These are phyloP conservation scores for Cyberlindnera euphorbiiphila DNA, from an alignment of 805 yeast genomes.

Conservation along the genomic window DNA sequence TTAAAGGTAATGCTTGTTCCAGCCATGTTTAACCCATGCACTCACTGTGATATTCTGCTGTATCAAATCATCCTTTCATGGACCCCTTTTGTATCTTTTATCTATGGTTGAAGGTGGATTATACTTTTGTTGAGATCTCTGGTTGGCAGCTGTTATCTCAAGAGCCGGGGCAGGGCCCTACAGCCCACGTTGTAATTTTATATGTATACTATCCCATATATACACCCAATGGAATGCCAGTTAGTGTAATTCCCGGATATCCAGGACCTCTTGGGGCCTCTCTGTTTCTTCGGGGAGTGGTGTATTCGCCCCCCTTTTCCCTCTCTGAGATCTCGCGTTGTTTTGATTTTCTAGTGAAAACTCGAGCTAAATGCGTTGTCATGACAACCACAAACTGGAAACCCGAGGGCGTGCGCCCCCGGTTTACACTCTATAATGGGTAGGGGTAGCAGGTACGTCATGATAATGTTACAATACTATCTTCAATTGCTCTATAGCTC, in stretches of 20 bases:
- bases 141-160: background rate
- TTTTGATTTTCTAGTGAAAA: slow-evolving; percentile 1
- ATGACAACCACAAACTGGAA: background rate
- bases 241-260: too few species aligned
- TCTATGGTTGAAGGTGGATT: slow-evolving; percentile 6
- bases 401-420: slow-evolving; percentile 10
- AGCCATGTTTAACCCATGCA: too few species aligned
- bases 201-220: slow-evolving; percentile 10
- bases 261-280: too few species aligned
- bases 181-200: slow-evolving; percentile 11
- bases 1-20: too few species aligned
- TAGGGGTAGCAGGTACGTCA: too few species aligned
- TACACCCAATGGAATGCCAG: background rate
- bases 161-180: background rate
- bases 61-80: too few species aligned
- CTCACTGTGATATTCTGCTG: background rate
- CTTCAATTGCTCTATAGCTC: too few species aligned
- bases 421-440: too few species aligned
- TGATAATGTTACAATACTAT: too few species aligned
- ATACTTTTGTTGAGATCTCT: background rate
- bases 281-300: too few species aligned
- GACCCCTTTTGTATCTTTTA: slow-evolving; percentile 2
- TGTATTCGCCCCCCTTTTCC: too few species aligned
- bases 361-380: background rate
- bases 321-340: slow-evolving; percentile 1